Conservation (phyloP, 768 basidiomycete species). For the Kwoniella mangroviensis region DNA sequence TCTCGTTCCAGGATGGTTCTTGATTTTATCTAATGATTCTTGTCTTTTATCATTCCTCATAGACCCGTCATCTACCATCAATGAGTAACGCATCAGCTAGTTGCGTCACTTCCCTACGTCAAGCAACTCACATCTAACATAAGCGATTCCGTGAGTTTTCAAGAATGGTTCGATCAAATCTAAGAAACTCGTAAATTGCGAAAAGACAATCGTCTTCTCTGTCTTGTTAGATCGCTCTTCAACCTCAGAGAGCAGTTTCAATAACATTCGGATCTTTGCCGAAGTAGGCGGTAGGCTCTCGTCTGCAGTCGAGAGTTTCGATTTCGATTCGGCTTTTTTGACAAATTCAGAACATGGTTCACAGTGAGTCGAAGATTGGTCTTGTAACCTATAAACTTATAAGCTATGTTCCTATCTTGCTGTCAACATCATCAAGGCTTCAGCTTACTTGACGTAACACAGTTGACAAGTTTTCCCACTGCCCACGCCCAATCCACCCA, state of each 20-base stretch:
- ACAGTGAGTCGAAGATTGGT: constrained; percentile 63
- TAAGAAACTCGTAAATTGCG: constrained; percentile 80
- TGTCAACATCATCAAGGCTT: too few species aligned
- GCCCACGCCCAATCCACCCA: constrained; percentile 71
- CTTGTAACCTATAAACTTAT: constrained; percentile 27
- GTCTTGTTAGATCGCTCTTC: constrained; percentile 63
- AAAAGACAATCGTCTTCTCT: constrained; percentile 97
- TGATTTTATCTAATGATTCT: constrained; percentile 73
- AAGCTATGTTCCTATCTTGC: constrained; percentile 11
- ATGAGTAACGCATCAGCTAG: background rate
- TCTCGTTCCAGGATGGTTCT: constrained; percentile 64
- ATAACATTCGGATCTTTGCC: constrained; percentile 82
- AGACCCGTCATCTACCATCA: constrained; percentile 75
- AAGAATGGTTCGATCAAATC: constrained; percentile 87
- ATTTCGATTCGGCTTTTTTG: constrained; percentile 63
- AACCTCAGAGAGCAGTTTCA: constrained; percentile 72
- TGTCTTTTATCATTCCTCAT: constrained; percentile 81
- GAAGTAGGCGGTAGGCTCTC: constrained; percentile 69
- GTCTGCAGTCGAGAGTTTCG: constrained; percentile 44
- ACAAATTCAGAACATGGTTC: constrained; percentile 63
- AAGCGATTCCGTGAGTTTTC: constrained; percentile 68
- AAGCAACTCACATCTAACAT: constrained; percentile 76
- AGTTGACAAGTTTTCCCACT: constrained; percentile 72
- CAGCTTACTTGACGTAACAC: constrained; percentile 68
- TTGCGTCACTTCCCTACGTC: too few species aligned